A percentile compares a stretch with the other conserved stretches of the same genome.
Conservation (phyloP, 148 eudicot species). For the Dianthus caryophyllus region DNA sequence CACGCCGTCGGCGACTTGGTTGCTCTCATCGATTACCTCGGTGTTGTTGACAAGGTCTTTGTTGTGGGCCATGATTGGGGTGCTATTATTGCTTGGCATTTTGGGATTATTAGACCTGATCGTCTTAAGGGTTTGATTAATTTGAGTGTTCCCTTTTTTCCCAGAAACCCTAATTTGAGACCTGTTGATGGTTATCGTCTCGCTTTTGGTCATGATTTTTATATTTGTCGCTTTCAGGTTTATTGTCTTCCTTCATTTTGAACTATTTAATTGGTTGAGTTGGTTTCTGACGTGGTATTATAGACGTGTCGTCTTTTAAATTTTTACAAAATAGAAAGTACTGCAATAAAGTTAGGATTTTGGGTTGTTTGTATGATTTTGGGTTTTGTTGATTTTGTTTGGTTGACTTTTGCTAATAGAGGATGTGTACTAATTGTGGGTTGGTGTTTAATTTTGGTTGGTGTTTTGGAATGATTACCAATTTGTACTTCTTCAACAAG, state of each 20-base stretch:
- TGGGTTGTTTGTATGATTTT: too few relatives aligned
- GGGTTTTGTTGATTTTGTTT: too few relatives aligned
- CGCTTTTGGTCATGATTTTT: conserved; percentile 45
- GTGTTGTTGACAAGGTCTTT: conserved; percentile 36
- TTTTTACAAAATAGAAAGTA: too few relatives aligned
- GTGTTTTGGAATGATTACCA: background rate
- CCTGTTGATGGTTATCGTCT: conserved; percentile 28
- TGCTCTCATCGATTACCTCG: conserved; percentile 34
- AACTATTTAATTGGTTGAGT: too few relatives aligned
- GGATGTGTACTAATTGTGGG: background rate
- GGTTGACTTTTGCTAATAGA: too few relatives aligned
- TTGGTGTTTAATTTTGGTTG: background rate
- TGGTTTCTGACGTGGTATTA: too few relatives aligned
- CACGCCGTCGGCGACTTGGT: conserved; percentile 54
- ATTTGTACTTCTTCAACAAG: background rate
- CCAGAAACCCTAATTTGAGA: conserved; percentile 34
- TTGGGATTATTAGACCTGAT: conserved; percentile 40
- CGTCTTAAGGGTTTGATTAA: conserved; percentile 40
- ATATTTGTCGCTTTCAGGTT: conserved; percentile 61
- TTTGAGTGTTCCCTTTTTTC: conserved; percentile 38
- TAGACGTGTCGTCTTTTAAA: too few relatives aligned
- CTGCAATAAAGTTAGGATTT: too few relatives aligned
- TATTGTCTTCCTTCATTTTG: too few relatives aligned
- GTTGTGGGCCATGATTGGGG: conserved; percentile 65
- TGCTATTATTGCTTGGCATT: conserved; percentile 42